Percentiles rank a stretch among this genome's conserved stretches.
Evolutionary conservation across 805 yeast genomes (phyloP).

Genomic region (Pichia ethanolica): DNA sequence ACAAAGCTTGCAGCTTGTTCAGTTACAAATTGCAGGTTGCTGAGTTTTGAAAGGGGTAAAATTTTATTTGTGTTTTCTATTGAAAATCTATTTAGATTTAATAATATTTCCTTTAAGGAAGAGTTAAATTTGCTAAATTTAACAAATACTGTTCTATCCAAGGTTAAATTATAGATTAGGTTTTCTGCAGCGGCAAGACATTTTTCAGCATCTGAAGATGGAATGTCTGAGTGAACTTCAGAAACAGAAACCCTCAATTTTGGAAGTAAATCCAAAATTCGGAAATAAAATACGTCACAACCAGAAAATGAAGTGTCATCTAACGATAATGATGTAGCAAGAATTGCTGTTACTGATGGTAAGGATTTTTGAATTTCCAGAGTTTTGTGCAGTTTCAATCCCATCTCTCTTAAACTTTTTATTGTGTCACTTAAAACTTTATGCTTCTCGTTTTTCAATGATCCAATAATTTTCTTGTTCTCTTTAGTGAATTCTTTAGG

Average conservation of each 20-base stretch:
- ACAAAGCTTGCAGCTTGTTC: conserved; percentile 7
- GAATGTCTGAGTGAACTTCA: conserved; percentile 63
- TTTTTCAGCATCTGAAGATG: conserved; percentile 62
- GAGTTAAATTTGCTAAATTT: conserved; percentile 20
- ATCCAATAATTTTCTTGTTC: conserved; percentile 59
- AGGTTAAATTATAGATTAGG: conserved; percentile 49
- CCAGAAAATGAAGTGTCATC: conserved; percentile 28
- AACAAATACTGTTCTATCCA: conserved; percentile 41
- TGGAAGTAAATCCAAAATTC: conserved; percentile 74
- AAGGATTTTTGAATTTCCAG: conserved; percentile 60
- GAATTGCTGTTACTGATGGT: conserved; percentile 51
- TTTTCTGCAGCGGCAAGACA: conserved; percentile 76
- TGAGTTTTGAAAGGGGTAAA: not conserved
- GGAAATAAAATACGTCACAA: conserved; percentile 51
- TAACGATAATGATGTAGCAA: conserved; percentile 48
- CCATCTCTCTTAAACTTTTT: conserved; percentile 67
- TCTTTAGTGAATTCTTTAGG: conserved; percentile 67
- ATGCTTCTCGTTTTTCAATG: conserved; percentile 74
- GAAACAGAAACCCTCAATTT: conserved; percentile 61
- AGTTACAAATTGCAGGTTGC: not conserved
- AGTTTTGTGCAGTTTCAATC: conserved; percentile 60
- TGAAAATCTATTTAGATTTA: conserved; percentile 5
- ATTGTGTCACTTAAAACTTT: conserved; percentile 71
- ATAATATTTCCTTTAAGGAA: conserved; percentile 7
- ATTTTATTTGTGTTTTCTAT: not conserved